phyloP scores from a whole-genome alignment of 164 flowering plant genomes.

The Vitis cinerea region DNA sequence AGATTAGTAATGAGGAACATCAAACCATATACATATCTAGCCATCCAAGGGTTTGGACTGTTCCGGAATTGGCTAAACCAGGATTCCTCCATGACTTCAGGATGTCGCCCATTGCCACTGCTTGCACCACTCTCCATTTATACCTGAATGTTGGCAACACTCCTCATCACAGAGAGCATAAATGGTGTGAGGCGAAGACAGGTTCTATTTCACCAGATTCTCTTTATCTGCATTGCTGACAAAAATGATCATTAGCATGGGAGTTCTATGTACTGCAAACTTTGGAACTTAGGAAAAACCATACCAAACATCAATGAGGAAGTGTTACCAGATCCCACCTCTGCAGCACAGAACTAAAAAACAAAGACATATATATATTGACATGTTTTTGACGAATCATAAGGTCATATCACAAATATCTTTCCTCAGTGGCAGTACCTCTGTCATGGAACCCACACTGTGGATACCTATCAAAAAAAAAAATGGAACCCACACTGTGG shows the following conservation, averaged over 20 bases:
- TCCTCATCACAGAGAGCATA: constrained; percentile 15
- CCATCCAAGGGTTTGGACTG: constrained; percentile 86
- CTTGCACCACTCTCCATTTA: constrained; percentile 30
- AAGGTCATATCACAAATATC: too few species aligned
- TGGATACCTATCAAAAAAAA: too few species aligned
- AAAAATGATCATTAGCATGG: neutral
- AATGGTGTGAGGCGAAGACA: neutral
- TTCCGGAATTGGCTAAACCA: constrained; percentile 60
- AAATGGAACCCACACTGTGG: too few species aligned
- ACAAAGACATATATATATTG: too few species aligned
- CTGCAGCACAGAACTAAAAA: too few species aligned
- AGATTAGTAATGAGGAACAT: constrained; percentile 62
- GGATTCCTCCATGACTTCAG: constrained; percentile 33
- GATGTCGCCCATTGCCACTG: constrained; percentile 22
- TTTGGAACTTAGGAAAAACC: too few species aligned
- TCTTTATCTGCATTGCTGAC: constrained; percentile 1
- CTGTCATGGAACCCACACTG: too few species aligned
- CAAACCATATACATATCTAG: constrained; percentile 72
- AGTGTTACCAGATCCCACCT: too few species aligned
- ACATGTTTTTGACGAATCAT: too few species aligned
- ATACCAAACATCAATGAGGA: too few species aligned
- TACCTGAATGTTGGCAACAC: constrained; percentile 5
- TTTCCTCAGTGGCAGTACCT: too few species aligned
- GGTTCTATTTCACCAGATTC: neutral
- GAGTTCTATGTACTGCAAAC: neutral